Conservation (phyloP, 2,329 filamentous ascomycete genomes). For the Alternaria gansuensis region DNA sequence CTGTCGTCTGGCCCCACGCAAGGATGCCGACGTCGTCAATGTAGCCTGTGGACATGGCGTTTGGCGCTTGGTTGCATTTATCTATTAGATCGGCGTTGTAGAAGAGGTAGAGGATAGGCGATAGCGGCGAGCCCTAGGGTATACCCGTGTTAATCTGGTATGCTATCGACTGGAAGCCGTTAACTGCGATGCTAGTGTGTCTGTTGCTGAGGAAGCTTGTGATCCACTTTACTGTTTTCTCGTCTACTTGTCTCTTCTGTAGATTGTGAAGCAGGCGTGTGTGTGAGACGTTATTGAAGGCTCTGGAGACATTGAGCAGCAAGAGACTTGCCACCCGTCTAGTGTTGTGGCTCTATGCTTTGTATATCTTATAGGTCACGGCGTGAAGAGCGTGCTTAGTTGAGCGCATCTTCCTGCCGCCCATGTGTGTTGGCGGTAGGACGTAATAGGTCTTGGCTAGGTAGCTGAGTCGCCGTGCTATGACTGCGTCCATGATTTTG, state of each 20-base stretch:
- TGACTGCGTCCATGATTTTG: slow-evolving; percentile 41
- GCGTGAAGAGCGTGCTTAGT: slow-evolving; percentile 41
- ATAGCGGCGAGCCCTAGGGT: slow-evolving; percentile 44
- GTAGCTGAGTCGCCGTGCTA: slow-evolving; percentile 29
- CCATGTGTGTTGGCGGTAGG: slow-evolving; percentile 34
- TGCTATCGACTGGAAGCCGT: slow-evolving; percentile 19
- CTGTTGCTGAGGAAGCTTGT: slow-evolving; percentile 30
- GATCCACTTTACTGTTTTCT: slow-evolving; percentile 31
- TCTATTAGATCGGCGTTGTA: slow-evolving; percentile 46
- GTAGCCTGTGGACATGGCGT: slow-evolving; percentile 28
- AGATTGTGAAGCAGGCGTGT: slow-evolving; percentile 36
- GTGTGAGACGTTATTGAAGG: slow-evolving; percentile 42
- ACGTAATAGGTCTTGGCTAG: slow-evolving; percentile 29
- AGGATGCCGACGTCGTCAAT: slow-evolving; percentile 40
- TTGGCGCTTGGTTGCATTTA: slow-evolving; percentile 20
- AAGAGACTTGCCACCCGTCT: slow-evolving; percentile 42
- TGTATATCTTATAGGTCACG: slow-evolving; percentile 37
- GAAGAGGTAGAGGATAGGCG: slow-evolving; percentile 47
- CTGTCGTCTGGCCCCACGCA: slow-evolving; percentile 23
- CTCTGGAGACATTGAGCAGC: slow-evolving; percentile 43
- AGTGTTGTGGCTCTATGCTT: slow-evolving; percentile 28
- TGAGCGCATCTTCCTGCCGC: slow-evolving; percentile 34
- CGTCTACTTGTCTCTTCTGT: slow-evolving; percentile 23
- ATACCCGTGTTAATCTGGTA: slow-evolving; percentile 36
- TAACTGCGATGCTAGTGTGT: slow-evolving; percentile 26